These are phyloP conservation scores for Ceratocystis huliohia DNA, from an alignment of 2,329 filamentous ascomycete species.

Conservation along the genomic window DNA sequence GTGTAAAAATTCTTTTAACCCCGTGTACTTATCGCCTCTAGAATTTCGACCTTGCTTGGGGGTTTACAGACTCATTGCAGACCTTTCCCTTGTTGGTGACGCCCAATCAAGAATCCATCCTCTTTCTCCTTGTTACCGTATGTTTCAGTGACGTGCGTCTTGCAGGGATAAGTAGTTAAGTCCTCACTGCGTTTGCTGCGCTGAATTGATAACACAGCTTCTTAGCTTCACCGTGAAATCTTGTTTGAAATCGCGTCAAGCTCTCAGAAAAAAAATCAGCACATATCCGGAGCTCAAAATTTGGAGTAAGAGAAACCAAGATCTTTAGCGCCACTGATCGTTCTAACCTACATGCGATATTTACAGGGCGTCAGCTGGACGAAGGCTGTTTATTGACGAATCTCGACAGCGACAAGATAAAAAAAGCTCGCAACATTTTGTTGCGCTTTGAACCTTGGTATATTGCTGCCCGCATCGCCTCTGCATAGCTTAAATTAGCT, in stretches of 20 bases:
- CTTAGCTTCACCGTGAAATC: not conserved
- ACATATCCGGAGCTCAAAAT: not conserved
- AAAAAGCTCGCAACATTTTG: not conserved
- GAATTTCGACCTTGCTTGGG: not conserved
- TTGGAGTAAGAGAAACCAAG: constrained; percentile 1
- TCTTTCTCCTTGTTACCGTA: not conserved
- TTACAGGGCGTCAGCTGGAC: not conserved
- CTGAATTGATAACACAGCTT: not conserved
- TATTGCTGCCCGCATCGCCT: not conserved
- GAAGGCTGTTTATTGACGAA: not conserved
- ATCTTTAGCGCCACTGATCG: not conserved
- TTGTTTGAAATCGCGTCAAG: not conserved
- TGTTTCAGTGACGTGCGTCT: constrained; percentile 6
- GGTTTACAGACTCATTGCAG: not conserved
- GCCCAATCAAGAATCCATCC: not conserved
- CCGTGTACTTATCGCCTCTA: not conserved
- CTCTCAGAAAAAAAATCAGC: not conserved
- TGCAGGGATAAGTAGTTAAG: constrained; percentile 1
- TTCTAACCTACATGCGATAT: constrained; percentile 1
- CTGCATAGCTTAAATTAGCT: not conserved
- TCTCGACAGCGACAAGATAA: not conserved
- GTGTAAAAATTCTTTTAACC: not conserved
- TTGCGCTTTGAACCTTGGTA: not conserved
- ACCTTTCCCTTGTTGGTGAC: not conserved
- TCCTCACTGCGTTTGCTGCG: not conserved